Evolutionary conservation across 2,329 filamentous ascomycete species (phyloP).

Genomic region (Aspergillus felis): DNA sequence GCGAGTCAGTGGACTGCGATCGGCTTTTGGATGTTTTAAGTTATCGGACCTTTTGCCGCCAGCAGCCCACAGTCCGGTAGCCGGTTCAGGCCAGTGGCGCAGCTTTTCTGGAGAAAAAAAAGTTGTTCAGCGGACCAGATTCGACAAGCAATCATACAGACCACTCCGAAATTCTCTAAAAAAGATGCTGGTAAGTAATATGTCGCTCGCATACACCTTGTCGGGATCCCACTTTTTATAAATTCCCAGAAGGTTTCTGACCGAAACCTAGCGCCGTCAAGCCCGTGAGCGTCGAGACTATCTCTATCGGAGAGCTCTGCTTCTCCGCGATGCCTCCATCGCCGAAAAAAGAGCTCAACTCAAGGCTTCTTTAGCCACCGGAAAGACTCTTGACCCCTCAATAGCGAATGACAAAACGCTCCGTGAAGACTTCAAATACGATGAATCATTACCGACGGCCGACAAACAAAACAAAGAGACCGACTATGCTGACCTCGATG

Average conservation of each 20-base stretch:
- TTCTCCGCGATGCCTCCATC: conserved; percentile 86
- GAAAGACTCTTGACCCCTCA: conserved; percentile 74
- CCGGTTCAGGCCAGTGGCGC: conserved; percentile 21
- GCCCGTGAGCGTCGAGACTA: conserved; percentile 79
- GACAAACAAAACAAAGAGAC: conserved; percentile 68
- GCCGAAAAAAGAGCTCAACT: conserved; percentile 86
- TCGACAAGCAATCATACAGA: conserved; percentile 4
- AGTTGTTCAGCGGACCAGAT: conserved; percentile 26
- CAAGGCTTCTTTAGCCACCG: conserved; percentile 79
- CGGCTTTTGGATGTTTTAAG: conserved; percentile 13
- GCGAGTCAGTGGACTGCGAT: conserved; percentile 15
- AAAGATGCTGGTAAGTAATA: conserved; percentile 31
- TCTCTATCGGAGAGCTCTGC: conserved; percentile 82
- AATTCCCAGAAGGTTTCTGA: conserved; percentile 5
- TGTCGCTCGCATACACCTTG: neutral
- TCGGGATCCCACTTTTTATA: neutral
- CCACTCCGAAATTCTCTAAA: conserved; percentile 3
- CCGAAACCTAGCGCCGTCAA: conserved; percentile 58
- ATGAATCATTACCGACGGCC: conserved; percentile 69
- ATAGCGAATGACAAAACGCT: conserved; percentile 84
- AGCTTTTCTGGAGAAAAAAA: conserved; percentile 35
- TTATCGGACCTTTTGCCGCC: conserved; percentile 21
- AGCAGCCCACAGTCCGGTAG: conserved; percentile 30
- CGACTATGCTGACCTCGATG: conserved; percentile 76
- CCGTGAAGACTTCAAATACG: conserved; percentile 86